Percentiles rank a stretch among this genome's conserved stretches.
Conservation (phyloP, 106 monocot species). For the Dendrobium nobile region DNA sequence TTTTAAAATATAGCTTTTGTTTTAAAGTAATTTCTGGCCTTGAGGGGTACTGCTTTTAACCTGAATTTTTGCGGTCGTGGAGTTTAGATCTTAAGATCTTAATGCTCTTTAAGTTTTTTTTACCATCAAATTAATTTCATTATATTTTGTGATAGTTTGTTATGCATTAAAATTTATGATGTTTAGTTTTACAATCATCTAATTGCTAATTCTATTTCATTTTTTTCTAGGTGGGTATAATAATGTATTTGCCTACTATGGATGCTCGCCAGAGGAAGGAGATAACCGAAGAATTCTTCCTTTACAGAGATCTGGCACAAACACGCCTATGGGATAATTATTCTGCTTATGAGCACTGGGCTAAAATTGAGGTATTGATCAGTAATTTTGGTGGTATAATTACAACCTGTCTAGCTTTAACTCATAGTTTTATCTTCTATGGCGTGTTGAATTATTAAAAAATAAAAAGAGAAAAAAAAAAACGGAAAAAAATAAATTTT, state of each 20-base stretch:
- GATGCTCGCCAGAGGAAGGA: slow-evolving; percentile 93
- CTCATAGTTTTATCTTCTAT: neutral
- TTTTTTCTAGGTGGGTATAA: slow-evolving; percentile 76
- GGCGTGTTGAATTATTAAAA: too few relatives aligned
- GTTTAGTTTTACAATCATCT: neutral
- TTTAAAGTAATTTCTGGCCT: neutral
- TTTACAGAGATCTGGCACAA: slow-evolving; percentile 68
- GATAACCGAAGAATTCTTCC: slow-evolving; percentile 85
- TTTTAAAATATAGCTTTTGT: neutral
- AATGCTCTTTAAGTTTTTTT: neutral
- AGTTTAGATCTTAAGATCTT: neutral
- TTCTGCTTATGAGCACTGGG: slow-evolving; percentile 95
- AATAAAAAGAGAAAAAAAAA: too few relatives aligned
- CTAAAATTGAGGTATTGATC: slow-evolving; percentile 70
- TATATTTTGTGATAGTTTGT: neutral
- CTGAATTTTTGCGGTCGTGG: neutral
- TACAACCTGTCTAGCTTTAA: neutral
- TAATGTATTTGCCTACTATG: slow-evolving; percentile 87
- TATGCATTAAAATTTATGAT: neutral
- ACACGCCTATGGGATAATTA: slow-evolving; percentile 68
- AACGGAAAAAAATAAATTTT: too few relatives aligned
- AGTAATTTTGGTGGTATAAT: neutral
- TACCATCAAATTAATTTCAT: neutral
- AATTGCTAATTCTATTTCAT: neutral
- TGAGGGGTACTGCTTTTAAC: neutral